phyloP scores from a whole-genome alignment of 2,329 filamentous ascomycete genomes.

The Botryotinia calthae region DNA sequence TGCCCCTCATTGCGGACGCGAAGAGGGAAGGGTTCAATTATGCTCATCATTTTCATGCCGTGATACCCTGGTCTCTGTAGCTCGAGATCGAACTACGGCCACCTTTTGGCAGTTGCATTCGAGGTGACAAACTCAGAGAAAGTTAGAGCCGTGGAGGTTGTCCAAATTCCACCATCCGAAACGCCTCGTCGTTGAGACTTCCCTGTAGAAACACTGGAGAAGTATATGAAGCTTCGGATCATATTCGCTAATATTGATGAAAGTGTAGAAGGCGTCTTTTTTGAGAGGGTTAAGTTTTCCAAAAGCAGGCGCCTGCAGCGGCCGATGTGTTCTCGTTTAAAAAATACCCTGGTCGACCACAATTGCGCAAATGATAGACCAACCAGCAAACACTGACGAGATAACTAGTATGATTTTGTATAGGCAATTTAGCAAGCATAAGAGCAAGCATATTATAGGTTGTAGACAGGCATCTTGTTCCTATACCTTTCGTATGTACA shows the following conservation, averaged over 20 bases:
- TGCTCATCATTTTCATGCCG: constrained; percentile 15
- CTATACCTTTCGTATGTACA: constrained; percentile 6
- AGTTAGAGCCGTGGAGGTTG: constrained; percentile 6
- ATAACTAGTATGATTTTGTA: constrained; percentile 4
- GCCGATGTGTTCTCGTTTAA: constrained; percentile 18
- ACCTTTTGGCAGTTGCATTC: constrained; percentile 10
- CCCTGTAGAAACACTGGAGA: constrained; percentile 19
- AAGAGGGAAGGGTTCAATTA: constrained; percentile 1
- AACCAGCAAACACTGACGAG: constrained; percentile 9
- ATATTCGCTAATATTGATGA: constrained; percentile 19
- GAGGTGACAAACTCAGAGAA: constrained; percentile 1
- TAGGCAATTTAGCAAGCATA: constrained; percentile 5
- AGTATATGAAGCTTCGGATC: constrained; percentile 12
- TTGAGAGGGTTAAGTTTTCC: constrained; percentile 4
- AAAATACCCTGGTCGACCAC: constrained; percentile 6
- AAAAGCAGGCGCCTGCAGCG: constrained; percentile 22
- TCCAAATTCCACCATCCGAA: constrained; percentile 7
- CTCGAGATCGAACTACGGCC: constrained; percentile 15
- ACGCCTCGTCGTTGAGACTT: constrained; percentile 5
- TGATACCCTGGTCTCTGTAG: constrained; percentile 13
- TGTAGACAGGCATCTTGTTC: constrained; percentile 10
- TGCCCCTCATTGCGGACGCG: constrained; percentile 10
- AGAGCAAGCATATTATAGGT: constrained; percentile 4
- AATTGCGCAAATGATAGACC: constrained; percentile 21
- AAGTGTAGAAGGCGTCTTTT: constrained; percentile 13